Evolutionary conservation across 352 stramenopile species (phyloP), one percentile per base, ranked within the genome.

Genomic region (Phytophthora rubi): DNA sequence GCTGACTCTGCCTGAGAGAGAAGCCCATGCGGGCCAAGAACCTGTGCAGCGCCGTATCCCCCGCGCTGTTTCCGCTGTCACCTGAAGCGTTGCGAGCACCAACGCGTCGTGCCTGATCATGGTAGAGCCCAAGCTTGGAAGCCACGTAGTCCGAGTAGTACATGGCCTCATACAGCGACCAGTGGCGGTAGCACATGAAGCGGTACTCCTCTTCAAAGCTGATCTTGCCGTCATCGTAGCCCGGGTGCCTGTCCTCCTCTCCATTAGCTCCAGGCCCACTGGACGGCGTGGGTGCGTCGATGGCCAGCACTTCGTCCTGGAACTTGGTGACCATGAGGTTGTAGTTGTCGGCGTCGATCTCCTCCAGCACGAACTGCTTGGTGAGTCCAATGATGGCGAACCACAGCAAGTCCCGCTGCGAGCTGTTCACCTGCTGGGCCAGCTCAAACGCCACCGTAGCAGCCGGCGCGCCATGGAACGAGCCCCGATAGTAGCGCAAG

Each of bases 11-110:
- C 30, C 97, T 89, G 18, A 99, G 75, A 1, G 94, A 98, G 66
- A 99, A 98, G 9, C 97, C 97, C 97, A 99, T 99, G 60, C 98
- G 98, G 4, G 97, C 97, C 26, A 99, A 80, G 65, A 99, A 92
- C 52, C 99, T 93, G 65, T 98, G 86, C 26, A 98, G 74, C 12
- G 81, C 78, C 7, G 88, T 92, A 58, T 95, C 87, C 26, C 91
- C 89, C 9, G 81, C 66, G 1, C 68, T 69, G 6, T 68, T 76
- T 9, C 61, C 72, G 30, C 52, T 69, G 1, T 59, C 62, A 13
- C 62, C 79, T 3, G 76, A 67, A 0, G 84, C 81, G 73, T 79
- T 89, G 76, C 79, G 90, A 1, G 85, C 81, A 16, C 85, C 85
- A 49, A 93, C 79, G 35, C 85, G 83, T 3, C 83, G 71, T 21